Evolutionary conservation across 495 filamentous ascomycete species (phyloP).

Genomic region (Melanomma pulvis-pyrius): DNA sequence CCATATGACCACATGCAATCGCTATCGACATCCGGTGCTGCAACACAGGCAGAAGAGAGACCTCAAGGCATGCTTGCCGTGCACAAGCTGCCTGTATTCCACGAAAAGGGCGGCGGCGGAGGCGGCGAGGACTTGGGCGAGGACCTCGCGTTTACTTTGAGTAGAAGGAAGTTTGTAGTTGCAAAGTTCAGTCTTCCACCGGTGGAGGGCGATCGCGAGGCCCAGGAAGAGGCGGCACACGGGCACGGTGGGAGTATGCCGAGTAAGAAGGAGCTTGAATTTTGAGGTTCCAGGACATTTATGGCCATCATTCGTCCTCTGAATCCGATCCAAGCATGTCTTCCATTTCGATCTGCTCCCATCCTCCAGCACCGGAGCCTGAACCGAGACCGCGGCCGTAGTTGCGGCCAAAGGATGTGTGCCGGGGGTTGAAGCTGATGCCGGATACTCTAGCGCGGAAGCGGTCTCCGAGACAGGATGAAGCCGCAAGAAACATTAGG

Average conservation of each 20-base stretch:
- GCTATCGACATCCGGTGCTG: constrained; percentile 56
- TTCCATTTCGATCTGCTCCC: constrained; percentile 66
- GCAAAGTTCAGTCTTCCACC: constrained; percentile 89
- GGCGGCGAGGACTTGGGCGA: constrained; percentile 71
- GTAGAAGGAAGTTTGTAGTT: constrained; percentile 79
- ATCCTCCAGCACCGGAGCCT: constrained; percentile 55
- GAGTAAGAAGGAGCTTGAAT: constrained; percentile 71
- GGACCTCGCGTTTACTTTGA: constrained; percentile 87
- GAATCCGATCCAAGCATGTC: constrained; percentile 58
- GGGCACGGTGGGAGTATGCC: constrained; percentile 49
- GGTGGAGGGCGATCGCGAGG: constrained; percentile 75
- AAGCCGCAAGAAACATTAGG: constrained; percentile 56
- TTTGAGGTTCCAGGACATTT: constrained; percentile 49
- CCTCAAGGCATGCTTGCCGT: constrained; percentile 84
- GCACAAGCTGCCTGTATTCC: constrained; percentile 78
- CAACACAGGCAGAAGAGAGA: constrained; percentile 65
- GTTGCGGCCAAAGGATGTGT: constrained; percentile 55
- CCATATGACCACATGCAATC: constrained; percentile 61
- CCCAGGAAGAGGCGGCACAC: constrained; percentile 55
- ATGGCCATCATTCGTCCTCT: constrained; percentile 22
- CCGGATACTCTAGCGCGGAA: constrained; percentile 53
- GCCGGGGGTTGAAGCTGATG: constrained; percentile 45
- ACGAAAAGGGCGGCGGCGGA: constrained; percentile 85
- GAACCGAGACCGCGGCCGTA: constrained; percentile 60
- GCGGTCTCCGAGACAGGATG: constrained; percentile 61